Percentiles rank a stretch among this genome's conserved stretches.
Evolutionary conservation across 106 monocot species (phyloP).

Genomic region (Dioscorea alata): DNA sequence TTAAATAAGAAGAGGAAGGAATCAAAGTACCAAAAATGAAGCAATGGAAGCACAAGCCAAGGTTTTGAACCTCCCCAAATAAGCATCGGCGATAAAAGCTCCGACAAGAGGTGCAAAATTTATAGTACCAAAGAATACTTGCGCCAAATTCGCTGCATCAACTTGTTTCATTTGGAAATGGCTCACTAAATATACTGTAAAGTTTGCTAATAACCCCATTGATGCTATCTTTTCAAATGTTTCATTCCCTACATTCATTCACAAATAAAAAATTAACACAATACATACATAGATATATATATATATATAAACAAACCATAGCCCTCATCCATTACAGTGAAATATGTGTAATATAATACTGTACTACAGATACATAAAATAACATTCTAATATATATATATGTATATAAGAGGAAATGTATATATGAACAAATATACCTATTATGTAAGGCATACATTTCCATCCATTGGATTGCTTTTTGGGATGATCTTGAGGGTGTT

Average conservation of each 20-base stretch:
- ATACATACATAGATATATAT: neutral
- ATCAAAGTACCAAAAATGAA: slow-evolving; percentile 30
- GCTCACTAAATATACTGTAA: slow-evolving; percentile 34
- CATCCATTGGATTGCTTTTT: slow-evolving; percentile 10
- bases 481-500: too few species aligned
- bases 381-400: too few species aligned
- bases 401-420: neutral
- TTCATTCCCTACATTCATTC: slow-evolving; percentile 32
- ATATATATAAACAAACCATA: neutral
- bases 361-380: neutral
- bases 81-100: slow-evolving; percentile 46
- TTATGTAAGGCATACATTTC: slow-evolving; percentile 31
- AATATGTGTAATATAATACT: too few species aligned
- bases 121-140: slow-evolving; percentile 35
- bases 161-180: slow-evolving; percentile 25
- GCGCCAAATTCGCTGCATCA: slow-evolving; percentile 20
- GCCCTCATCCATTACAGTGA: too few species aligned
- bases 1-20: neutral
- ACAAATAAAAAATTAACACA: too few species aligned
- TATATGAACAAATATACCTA: slow-evolving; percentile 15
- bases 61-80: slow-evolving; percentile 34
- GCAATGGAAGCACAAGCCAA: slow-evolving; percentile 32
- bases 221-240: slow-evolving; percentile 44
- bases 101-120: slow-evolving; percentile 46
- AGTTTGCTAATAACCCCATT: slow-evolving; percentile 35